Percentiles rank a stretch among this genome's conserved stretches.
Evolutionary conservation across 352 stramenopile genomes (phyloP).

Genomic region (Pythium rishiriense): DNA sequence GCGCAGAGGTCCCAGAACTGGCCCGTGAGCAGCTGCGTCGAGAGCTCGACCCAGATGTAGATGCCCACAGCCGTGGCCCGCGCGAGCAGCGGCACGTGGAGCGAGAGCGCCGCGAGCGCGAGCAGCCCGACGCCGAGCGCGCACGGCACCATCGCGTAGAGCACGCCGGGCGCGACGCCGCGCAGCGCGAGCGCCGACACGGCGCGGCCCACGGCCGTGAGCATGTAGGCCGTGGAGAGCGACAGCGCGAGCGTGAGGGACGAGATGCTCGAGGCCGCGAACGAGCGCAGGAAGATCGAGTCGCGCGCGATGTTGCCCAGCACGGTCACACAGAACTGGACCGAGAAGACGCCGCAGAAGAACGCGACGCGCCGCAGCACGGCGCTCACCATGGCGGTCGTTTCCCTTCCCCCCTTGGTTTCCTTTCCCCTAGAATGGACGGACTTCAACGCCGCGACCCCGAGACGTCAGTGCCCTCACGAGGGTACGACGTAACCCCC

Average conservation of each 20-base stretch:
- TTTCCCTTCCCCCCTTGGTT: no score
- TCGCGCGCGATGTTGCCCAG: conserved; percentile 80
- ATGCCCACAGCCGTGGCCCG: conserved; percentile 53
- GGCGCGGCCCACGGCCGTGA: conserved; percentile 47
- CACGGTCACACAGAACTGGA: conserved; percentile 77
- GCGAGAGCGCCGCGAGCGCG: conserved; percentile 48
- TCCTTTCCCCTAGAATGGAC: no score
- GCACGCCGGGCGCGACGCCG: conserved; percentile 32
- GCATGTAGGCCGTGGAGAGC: conserved; percentile 67
- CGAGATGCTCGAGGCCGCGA: conserved; percentile 67
- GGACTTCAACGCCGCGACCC: no score
- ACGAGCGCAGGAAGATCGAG: conserved; percentile 80
- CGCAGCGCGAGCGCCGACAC: conserved; percentile 32
- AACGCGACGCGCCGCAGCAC: conserved; percentile 68
- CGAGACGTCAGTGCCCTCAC: no score
- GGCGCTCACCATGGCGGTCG: conserved; percentile 4
- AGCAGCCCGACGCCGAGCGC: conserved; percentile 45
- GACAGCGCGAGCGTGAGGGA: conserved; percentile 73
- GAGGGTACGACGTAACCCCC: no score
- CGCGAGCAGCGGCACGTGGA: conserved; percentile 44
- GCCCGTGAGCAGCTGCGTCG: conserved; percentile 69
- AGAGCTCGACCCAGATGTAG: conserved; percentile 84
- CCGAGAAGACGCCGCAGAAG: conserved; percentile 80
- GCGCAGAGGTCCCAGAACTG: conserved; percentile 89
- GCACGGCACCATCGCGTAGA: conserved; percentile 55